These are phyloP conservation scores for Effrenium voratum DNA, from an alignment of 73 alveolate genomes.

Conservation along the genomic window DNA sequence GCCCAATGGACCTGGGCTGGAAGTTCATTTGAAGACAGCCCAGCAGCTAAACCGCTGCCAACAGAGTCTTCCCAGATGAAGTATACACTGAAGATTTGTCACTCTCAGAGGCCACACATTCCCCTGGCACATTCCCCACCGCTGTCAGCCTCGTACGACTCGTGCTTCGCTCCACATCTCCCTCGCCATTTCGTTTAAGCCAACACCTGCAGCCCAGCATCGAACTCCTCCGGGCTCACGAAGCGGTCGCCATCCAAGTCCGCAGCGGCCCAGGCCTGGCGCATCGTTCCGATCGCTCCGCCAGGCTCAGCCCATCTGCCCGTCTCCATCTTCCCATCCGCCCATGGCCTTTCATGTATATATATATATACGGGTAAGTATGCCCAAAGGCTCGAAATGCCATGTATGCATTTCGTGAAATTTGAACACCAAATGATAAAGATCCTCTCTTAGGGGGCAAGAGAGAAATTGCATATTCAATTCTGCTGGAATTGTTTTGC, in stretches of 20 bases:
- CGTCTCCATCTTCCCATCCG: not conserved
- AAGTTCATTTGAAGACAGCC: not conserved
- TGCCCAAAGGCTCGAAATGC: not conserved
- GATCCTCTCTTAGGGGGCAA: not conserved
- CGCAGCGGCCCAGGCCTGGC: conserved; percentile 40
- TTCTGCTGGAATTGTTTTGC: not conserved
- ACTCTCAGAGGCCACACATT: not conserved
- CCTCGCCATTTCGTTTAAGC: not conserved
- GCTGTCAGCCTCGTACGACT: not conserved
- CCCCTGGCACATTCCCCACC: not conserved
- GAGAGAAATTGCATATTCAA: no score
- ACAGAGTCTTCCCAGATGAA: not conserved
- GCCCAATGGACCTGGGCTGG: no score
- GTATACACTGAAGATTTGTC: no score
- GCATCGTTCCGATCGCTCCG: not conserved
- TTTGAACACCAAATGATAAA: not conserved
- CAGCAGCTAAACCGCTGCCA: not conserved
- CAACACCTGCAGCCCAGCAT: not conserved
- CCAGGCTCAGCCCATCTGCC: not conserved
- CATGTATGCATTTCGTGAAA: not conserved
- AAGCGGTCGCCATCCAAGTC: conserved; percentile 1
- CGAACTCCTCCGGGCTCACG: conserved; percentile 1
- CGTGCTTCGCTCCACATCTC: not conserved
- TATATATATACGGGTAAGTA: not conserved
- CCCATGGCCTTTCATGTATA: not conserved